These are phyloP conservation scores for Epichloe festucae DNA, from an alignment of 2,329 filamentous ascomycete genomes.

Conservation along the genomic window DNA sequence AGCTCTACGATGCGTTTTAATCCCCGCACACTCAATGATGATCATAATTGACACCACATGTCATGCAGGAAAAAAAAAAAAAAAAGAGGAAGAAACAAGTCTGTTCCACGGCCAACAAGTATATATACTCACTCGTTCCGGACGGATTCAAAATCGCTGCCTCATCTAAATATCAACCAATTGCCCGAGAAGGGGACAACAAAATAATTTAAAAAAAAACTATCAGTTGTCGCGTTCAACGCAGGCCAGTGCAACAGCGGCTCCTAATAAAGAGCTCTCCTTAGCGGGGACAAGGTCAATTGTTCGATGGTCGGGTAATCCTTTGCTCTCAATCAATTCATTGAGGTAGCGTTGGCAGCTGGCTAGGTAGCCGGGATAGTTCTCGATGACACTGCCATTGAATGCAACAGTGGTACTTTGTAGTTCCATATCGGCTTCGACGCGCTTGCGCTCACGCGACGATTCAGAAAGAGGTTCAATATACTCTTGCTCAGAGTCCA, in stretches of 20 bases:
- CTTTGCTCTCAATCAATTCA: constrained; percentile 32
- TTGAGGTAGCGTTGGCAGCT: constrained; percentile 53
- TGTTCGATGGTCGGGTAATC: constrained; percentile 23
- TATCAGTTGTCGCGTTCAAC: constrained; percentile 11
- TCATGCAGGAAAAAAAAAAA: not conserved
- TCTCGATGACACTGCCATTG: constrained; percentile 69
- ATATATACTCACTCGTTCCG: not conserved
- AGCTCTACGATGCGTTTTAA: constrained; percentile 9
- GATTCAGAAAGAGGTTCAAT: constrained; percentile 16
- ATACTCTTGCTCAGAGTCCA: constrained; percentile 30
- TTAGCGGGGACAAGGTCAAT: constrained; percentile 55
- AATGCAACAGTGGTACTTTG: constrained; percentile 52
- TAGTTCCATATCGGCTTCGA: constrained; percentile 37
- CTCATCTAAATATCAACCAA: not conserved
- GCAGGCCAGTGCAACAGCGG: constrained; percentile 54
- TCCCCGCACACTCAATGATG: constrained; percentile 5
- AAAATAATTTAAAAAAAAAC: not conserved
- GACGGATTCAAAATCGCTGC: not conserved
- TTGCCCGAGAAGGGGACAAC: too few species aligned
- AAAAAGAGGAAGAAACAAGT: not conserved
- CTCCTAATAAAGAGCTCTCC: constrained; percentile 64
- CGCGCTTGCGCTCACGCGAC: constrained; percentile 26
- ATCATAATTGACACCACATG: not conserved
- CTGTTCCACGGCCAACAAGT: not conserved
- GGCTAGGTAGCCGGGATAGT: constrained; percentile 55